Percentiles rank a stretch among this genome's conserved stretches.
Evolutionary conservation across 1,139 yeast genomes (phyloP).

Genomic region (Yamadazyma sp.): DNA sequence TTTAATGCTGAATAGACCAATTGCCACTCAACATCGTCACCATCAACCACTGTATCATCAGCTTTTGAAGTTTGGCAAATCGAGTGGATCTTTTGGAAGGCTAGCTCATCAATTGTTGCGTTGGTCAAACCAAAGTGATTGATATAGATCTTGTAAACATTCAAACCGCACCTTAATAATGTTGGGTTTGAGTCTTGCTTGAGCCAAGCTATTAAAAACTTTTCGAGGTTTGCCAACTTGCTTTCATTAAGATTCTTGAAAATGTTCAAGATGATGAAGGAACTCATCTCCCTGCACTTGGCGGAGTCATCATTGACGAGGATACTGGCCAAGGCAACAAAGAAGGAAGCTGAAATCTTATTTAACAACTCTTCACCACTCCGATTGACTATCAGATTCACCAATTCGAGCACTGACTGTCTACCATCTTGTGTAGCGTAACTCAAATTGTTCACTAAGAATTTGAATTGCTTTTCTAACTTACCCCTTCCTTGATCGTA

Average conservation of each 20-base stretch:
- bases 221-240: slow-evolving; percentile 48
- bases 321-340: slow-evolving; percentile 77
- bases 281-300: slow-evolving; percentile 86
- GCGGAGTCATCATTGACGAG: slow-evolving; percentile 75
- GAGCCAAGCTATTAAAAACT: slow-evolving; percentile 70
- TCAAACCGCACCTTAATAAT: slow-evolving; percentile 75
- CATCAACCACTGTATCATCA: slow-evolving; percentile 23
- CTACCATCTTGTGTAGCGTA: slow-evolving; percentile 90
- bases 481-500: slow-evolving; percentile 92
- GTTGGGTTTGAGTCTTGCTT: slow-evolving; percentile 51
- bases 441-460: slow-evolving; percentile 76
- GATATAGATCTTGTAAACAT: slow-evolving; percentile 65
- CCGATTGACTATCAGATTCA: slow-evolving; percentile 67
- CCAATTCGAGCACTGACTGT: slow-evolving; percentile 85
- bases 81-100: slow-evolving; percentile 33
- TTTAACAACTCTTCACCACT: slow-evolving; percentile 62
- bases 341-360: slow-evolving; percentile 71
- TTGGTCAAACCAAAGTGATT: slow-evolving; percentile 46
- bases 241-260: slow-evolving; percentile 48
- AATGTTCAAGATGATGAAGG: slow-evolving; percentile 57
- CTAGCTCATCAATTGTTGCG: slow-evolving; percentile 38
- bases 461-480: slow-evolving; percentile 78
- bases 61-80: slow-evolving; percentile 33
- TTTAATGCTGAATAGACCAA: slow-evolving; percentile 65
- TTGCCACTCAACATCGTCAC: slow-evolving; percentile 63